phyloP scores from a whole-genome alignment of 306 rosid species.

The Cicer arietinum region DNA sequence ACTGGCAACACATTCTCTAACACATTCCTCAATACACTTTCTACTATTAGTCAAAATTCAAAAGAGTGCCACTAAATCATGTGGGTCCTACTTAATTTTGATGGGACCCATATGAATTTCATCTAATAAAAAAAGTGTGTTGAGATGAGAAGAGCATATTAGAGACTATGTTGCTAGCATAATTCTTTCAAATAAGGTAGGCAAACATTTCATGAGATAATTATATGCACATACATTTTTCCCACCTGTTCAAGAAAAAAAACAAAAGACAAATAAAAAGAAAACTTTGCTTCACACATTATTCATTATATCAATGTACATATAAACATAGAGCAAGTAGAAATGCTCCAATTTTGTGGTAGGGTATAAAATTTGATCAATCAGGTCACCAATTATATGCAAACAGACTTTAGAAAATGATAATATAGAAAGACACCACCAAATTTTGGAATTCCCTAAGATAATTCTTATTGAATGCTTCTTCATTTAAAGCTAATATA shows the following conservation, averaged over 20 bases:
- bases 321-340: not conserved
- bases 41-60: not conserved
- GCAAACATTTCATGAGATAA: constrained; percentile 29
- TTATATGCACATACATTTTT: constrained; percentile 1
- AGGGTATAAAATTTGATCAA: not conserved
- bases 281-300: not conserved
- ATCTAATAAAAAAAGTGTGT: not conserved
- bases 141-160: not conserved
- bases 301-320: constrained; percentile 14
- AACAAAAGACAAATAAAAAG: not conserved
- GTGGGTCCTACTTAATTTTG: not conserved
- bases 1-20: not conserved
- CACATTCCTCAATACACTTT: not conserved
- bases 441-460: constrained; percentile 8
- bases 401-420: not conserved
- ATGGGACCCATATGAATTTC: not conserved
- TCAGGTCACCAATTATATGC: constrained; percentile 22
- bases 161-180: not conserved
- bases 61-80: not conserved
- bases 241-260: not conserved
- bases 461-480: constrained; percentile 13
- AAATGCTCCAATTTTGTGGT: not conserved
- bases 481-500: not conserved
- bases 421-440: constrained; percentile 9
- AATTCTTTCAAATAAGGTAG: not conserved